These are phyloP conservation scores for Paraleonurus japonicus DNA, from an alignment of 257 asterid species.

Conservation along the genomic window DNA sequence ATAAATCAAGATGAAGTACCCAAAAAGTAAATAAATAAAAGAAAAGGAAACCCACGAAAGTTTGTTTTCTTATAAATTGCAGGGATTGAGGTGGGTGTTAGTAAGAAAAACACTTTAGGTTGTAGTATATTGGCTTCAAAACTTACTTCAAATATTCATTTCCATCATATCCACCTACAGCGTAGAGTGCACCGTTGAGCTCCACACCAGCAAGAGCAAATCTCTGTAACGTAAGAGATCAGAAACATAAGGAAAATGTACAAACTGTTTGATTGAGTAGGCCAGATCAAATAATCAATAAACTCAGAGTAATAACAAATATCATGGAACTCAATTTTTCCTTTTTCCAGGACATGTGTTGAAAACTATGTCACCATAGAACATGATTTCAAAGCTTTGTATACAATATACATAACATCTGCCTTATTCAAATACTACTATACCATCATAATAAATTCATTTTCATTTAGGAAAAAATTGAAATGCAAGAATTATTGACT, in stretches of 20 bases:
- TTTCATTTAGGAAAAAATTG: not conserved
- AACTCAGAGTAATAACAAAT: not conserved
- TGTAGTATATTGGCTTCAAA: not conserved
- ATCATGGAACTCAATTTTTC: not conserved
- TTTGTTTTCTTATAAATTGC: not conserved
- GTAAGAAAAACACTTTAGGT: not conserved
- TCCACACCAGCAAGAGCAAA: slow-evolving; percentile 77
- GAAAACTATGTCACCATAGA: slow-evolving; percentile 5
- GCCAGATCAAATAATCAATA: not conserved
- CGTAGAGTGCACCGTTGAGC: slow-evolving; percentile 75
- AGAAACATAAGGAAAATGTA: slow-evolving; percentile 3
- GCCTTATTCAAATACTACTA: slow-evolving; percentile 7
- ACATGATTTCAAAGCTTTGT: not conserved
- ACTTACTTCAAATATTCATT: slow-evolving; percentile 65
- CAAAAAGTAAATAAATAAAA: not conserved
- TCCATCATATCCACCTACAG: slow-evolving; percentile 82
- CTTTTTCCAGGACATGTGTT: not conserved
- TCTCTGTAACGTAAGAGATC: slow-evolving; percentile 45
- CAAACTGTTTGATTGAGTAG: not conserved
- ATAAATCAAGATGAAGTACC: slow-evolving; percentile 18
- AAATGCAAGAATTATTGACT: slow-evolving; percentile 2
- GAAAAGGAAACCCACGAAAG: not conserved
- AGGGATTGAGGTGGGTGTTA: not conserved
- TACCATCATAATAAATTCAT: not conserved
- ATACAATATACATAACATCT: not conserved